Percentiles rank a stretch among this genome's conserved stretches.
phyloP scores from a whole-genome alignment of 495 filamentous ascomycete genomes.

The Aspergillus ostianus region DNA sequence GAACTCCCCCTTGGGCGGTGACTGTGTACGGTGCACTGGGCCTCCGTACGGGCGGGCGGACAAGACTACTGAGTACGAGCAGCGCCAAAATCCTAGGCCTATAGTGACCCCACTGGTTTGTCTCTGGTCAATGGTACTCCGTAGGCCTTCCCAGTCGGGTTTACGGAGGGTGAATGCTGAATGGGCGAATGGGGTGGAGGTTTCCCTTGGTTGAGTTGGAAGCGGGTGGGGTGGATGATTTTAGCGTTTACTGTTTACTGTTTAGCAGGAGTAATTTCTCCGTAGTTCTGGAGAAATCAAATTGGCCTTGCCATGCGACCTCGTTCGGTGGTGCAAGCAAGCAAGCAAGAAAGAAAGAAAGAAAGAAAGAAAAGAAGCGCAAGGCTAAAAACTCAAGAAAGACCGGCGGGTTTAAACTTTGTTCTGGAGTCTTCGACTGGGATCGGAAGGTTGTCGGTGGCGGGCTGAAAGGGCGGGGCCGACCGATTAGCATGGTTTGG shows the following conservation, averaged over 20 bases:
- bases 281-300: no score
- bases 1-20: not conserved
- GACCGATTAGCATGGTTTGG: conserved; percentile 8
- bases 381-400: no score
- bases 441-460: conserved; percentile 11
- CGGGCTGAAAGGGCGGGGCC: conserved; percentile 17
- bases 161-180: no score
- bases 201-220: not conserved
- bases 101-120: not conserved
- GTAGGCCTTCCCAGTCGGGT: not conserved
- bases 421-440: conserved; percentile 15
- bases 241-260: no score
- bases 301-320: no score
- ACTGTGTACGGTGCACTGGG: not conserved
- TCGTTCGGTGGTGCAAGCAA: no score
- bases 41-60: no score
- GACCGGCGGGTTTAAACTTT: conserved; percentile 4
- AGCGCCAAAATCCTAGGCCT: not conserved
- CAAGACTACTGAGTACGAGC: no score
- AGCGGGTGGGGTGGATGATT: no score
- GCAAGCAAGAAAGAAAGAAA: no score
- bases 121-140: not conserved
- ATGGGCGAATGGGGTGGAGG: not conserved
- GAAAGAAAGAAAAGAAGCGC: no score
- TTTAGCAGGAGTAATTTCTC: no score